Base-by-base conservation (phyloP, 371 early-diverging fungal species). In the Phascolomyces articulosus region DNA sequence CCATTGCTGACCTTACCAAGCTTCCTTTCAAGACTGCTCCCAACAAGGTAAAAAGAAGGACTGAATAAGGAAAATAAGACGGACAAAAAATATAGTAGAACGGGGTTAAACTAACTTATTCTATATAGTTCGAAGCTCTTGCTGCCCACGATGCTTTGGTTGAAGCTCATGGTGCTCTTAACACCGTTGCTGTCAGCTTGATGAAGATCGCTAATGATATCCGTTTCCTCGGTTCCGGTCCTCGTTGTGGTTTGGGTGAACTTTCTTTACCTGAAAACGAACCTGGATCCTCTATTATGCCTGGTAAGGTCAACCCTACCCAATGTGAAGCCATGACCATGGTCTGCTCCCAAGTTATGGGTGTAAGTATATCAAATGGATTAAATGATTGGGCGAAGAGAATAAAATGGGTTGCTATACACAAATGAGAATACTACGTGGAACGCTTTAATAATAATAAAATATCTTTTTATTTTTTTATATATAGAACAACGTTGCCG, bases 181-280 rank as follows among this genome's bases (percentile, higher is more conserved):
- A 98, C 84, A 90, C 91, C 8, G 67, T 95, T 58, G 97, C 97
- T 24, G 93, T 91, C 31, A 96, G 97, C n/a, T 84, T 98, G 67
- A 95, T 93, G 90, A 98, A 98, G 87, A 96, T 98, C 69, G 98
- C 95, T 73, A 96, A 95, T 81, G 98, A 98, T 73, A 96, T 98
- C 65, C 91, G 98, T 21, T 85, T 93, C 62, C 87, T 96, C 16
- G 97, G 95, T 20, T 96, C 96, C 20, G 98, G 98, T 2, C 98
- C 98, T 48, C 92, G 98, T 49, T 98, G 97, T 80, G 98, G 98
- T 58, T 83, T 97, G 11, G 97, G 96, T 55, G 98, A 98, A 80
- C 83, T 98, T 57, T 77, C 75, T 64, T 84, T 98, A 65, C 97
- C 97, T 51, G 97, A 96, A 79, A 98, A 97, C 77, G 98, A 98